Base-by-base conservation (phyloP, 345 rosid genomes). In the Moricandia arvensis region DNA sequence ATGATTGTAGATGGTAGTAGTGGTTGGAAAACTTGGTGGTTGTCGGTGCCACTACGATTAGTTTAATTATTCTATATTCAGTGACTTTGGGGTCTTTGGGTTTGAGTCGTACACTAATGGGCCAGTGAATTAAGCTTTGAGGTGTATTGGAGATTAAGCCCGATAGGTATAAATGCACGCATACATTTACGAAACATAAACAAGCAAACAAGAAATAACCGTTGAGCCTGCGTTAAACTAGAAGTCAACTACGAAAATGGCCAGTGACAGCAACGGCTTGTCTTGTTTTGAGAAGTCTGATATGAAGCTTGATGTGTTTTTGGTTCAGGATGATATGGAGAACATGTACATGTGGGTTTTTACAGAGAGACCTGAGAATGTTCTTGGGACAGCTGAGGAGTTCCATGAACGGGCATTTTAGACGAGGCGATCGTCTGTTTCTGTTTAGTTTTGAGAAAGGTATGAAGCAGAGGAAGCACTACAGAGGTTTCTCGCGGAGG, bases 401-500 rank as follows among this genome's bases (percentile, higher is more conserved):
- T n/a, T n/a, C n/a, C n/a, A n/a, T n/a, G n/a, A n/a, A n/a, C n/a
- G n/a, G n/a, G n/a, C n/a, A n/a, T n/a, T n/a, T n/a, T n/a, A n/a
- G n/a, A n/a, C n/a, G n/a, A n/a, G n/a, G n/a, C n/a, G n/a, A n/a
- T n/a, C n/a, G n/a, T n/a, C n/a, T n/a, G n/a, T n/a, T n/a, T n/a
- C n/a, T n/a, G n/a, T n/a, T n/a, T n/a, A n/a, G n/a, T n/a, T n/a
- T n/a, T n/a, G n/a, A n/a, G n/a, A n/a, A n/a, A n/a, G n/a, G n/a
- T n/a, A n/a, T n/a, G n/a, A n/a, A n/a, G n/a, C n/a, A 94, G 81
- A 82, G 97, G 75, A 94, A 94, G 82, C 97, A 94, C 37, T 94
- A 94, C 60, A 86, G 97, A 80, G 98, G 98, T 72, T n/a, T n/a
- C n/a, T n/a, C n/a, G n/a, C n/a, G n/a, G n/a, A n/a, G n/a, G n/a